Base-by-base conservation (phyloP, 148 eudicot genomes). In the Heliamphora exappendiculata region DNA sequence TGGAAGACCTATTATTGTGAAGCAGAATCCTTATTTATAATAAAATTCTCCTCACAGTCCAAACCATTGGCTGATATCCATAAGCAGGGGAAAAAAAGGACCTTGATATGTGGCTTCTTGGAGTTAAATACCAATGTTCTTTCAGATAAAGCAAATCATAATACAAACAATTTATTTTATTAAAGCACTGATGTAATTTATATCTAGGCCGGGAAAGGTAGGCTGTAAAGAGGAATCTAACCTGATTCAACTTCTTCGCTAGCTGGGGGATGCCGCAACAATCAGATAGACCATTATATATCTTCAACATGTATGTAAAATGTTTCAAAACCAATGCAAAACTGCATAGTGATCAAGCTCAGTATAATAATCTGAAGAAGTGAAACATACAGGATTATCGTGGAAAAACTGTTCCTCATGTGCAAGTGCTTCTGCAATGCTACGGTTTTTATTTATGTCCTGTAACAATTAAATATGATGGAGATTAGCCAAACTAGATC, bases 241-340 rank as follows among this genome's bases (percentile, higher is more conserved):
- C 89, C 85, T 84, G 85, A 65, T 84, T 86, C 58, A 86, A 70
- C 81, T 86, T 86, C 79, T 80, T 86, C 50, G 89, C 85, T 74
- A 86, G 78, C 73, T 82, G 84, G 60, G 87, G 85, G 77, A 86
- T 76, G 67, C 89, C 89, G 49, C 89, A 86, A n/a, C 75, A 67
- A 78, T 84, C 85, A 72, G 68, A 71, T n/a, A 86, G 75, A 80
- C 73, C 78, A 53, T 67, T 72, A 78, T 84, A 86, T 71, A 72
- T 81, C 89, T 85, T 73, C 72, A 80, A 9, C 51, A 73, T 57
- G 20, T 16, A 67, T 5, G 39, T 57, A 12, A 77, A 36, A 42
- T 29, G 44, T 42, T 29, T 58, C 59, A 59, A 17, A 36, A 55
- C 49, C 49, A 51, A 76, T 7, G 65, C 73, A 66, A 36, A 7